phyloP scores from a whole-genome alignment of 2,329 filamentous ascomycete genomes.

The Fusarium nisikadoi region DNA sequence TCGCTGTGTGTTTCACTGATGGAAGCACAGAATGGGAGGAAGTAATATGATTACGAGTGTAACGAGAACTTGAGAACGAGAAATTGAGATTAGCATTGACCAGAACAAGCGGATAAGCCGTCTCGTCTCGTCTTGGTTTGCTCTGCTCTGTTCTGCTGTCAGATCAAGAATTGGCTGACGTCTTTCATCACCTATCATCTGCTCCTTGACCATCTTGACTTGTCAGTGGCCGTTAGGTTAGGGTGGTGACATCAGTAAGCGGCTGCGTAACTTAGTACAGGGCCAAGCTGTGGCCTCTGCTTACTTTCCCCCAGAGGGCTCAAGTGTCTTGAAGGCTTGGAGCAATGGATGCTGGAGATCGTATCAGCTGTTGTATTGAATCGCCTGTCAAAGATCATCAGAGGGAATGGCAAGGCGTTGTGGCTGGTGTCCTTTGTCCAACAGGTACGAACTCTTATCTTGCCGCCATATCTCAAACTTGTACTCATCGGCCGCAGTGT shows the following conservation, averaged over 20 bases:
- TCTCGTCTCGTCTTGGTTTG: neutral
- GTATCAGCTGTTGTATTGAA: neutral
- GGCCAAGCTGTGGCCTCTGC: slow-evolving; percentile 14
- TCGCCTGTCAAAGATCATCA: slow-evolving; percentile 6
- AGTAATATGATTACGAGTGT: slow-evolving; percentile 2
- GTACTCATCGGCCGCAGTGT: slow-evolving; percentile 1
- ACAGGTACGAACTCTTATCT: slow-evolving; percentile 12
- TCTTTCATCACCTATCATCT: neutral
- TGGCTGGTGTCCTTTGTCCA: slow-evolving; percentile 9
- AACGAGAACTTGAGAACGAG: neutral
- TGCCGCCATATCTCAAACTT: neutral
- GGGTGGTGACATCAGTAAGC: slow-evolving; percentile 36
- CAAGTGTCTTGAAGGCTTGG: slow-evolving; percentile 10
- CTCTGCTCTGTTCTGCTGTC: slow-evolving; percentile 8
- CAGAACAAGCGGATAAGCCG: slow-evolving; percentile 3
- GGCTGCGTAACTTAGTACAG: slow-evolving; percentile 14
- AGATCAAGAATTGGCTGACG: slow-evolving; percentile 27
- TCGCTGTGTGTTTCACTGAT: slow-evolving; percentile 27
- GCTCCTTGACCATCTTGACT: slow-evolving; percentile 12
- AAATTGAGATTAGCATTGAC: neutral
- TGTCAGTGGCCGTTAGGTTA: slow-evolving; percentile 25
- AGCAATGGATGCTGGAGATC: neutral
- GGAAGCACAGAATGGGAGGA: neutral
- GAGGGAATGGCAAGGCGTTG: slow-evolving; percentile 10
- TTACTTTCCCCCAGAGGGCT: slow-evolving; percentile 24